phyloP scores from a whole-genome alignment of 768 basidiomycete genomes.

The Pulveroboletus sp. region DNA sequence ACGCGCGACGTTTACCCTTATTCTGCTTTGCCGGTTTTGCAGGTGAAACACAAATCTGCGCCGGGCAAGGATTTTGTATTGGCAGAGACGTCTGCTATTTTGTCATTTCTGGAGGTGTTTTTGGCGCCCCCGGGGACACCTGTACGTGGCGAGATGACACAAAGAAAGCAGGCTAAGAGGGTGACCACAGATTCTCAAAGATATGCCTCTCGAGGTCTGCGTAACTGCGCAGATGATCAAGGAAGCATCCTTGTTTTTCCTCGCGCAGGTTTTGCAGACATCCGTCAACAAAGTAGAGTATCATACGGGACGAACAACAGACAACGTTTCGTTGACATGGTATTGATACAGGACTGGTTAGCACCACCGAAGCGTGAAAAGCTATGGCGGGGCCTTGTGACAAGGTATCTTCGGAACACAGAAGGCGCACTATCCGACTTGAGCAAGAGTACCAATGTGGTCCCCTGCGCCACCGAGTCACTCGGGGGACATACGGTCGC shows the following conservation, averaged over 20 bases:
- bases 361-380: conserved; percentile 19
- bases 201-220: conserved; percentile 18
- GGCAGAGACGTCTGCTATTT: conserved; percentile 25
- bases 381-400: conserved; percentile 16
- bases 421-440: conserved; percentile 16
- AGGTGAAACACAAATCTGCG: conserved; percentile 13
- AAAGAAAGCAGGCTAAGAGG: conserved; percentile 3
- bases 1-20: conserved; percentile 22
- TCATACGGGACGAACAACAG: background rate
- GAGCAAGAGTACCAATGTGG: conserved; percentile 7
- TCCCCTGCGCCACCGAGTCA: conserved; percentile 10
- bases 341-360: conserved; percentile 18
- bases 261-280: conserved; percentile 4
- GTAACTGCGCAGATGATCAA: conserved; percentile 17
- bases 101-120: conserved; percentile 22
- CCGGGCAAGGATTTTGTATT: conserved; percentile 13
- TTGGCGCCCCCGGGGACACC: conserved; percentile 10
- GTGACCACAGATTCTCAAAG: conserved; percentile 11
- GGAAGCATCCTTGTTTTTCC: conserved; percentile 25
- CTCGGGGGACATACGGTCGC: conserved; percentile 17
- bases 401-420: conserved; percentile 22
- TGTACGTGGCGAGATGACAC: conserved; percentile 7
- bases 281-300: conserved; percentile 12
- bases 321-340: background rate
- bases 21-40: conserved; percentile 23